Evolutionary conservation across 176 grass and related monocot species (phyloP).

Genomic region (Oryza officinalis): DNA sequence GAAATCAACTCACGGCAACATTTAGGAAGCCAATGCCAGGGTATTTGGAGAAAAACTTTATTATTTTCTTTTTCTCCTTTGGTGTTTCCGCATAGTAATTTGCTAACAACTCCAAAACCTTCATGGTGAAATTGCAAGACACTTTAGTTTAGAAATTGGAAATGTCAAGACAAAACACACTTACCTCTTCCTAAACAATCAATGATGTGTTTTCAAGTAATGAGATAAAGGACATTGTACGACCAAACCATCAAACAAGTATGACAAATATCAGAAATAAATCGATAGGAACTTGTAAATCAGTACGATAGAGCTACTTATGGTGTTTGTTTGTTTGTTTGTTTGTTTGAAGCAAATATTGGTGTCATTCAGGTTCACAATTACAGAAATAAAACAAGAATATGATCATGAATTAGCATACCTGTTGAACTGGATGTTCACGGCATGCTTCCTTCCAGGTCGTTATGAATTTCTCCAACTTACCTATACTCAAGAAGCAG

Average conservation of each 20-base stretch:
- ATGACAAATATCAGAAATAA: conserved; percentile 15
- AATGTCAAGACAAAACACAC: background rate
- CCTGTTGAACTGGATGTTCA: conserved; percentile 73
- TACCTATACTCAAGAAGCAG: conserved; percentile 48
- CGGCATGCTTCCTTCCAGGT: conserved; percentile 89
- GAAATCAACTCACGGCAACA: conserved; percentile 80
- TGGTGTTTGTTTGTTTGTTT: background rate
- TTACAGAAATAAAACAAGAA: conserved; percentile 2
- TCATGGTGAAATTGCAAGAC: conserved; percentile 31
- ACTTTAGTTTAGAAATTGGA: conserved; percentile 24
- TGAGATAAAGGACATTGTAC: background rate
- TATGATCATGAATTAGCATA: conserved; percentile 35
- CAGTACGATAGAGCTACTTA: background rate
- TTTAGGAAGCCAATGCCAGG: conserved; percentile 84
- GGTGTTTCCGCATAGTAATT: conserved; percentile 62
- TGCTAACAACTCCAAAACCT: conserved; percentile 80
- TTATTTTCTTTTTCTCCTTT: conserved; percentile 53
- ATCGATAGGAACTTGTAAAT: background rate
- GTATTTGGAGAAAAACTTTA: conserved; percentile 58
- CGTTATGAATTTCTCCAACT: conserved; percentile 79
- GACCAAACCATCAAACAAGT: conserved; percentile 19
- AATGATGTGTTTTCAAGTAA: background rate
- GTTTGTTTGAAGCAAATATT: background rate
- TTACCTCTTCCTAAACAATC: conserved; percentile 16
- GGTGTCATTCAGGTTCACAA: background rate